Evolutionary conservation across 441 rosid species (phyloP).

Genomic region (Croton setiger): DNA sequence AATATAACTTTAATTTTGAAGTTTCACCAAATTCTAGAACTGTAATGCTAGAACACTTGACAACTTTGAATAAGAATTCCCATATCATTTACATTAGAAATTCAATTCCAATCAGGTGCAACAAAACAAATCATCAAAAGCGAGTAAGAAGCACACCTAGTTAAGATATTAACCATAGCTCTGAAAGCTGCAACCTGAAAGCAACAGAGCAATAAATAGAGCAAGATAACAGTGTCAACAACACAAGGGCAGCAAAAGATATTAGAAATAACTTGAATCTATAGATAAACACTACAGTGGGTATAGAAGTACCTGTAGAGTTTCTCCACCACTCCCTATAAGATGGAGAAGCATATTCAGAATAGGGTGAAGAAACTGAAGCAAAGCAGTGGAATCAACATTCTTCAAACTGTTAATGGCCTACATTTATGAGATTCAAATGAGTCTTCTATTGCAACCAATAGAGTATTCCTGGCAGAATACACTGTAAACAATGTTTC

Average conservation of each 20-base stretch:
- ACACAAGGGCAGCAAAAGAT: background rate
- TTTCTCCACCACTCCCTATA: slow-evolving; percentile 99
- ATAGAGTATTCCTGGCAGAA: background rate
- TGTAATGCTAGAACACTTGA: background rate
- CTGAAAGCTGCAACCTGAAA: slow-evolving; percentile 99
- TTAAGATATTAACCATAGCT: slow-evolving; percentile 98
- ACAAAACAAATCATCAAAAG: slow-evolving; percentile 1
- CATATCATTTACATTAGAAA: background rate
- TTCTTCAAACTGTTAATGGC: slow-evolving; percentile 99
- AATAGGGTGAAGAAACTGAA: slow-evolving; percentile 98
- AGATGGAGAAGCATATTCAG: slow-evolving; percentile 99
- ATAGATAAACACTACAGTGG: slow-evolving; percentile 6
- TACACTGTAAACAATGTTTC: background rate
- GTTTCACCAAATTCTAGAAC: background rate
- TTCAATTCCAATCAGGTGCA: background rate
- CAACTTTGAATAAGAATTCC: background rate
- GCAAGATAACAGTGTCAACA: slow-evolving; percentile 7
- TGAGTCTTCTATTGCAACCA: background rate
- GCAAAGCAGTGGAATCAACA: slow-evolving; percentile 96
- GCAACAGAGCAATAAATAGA: background rate
- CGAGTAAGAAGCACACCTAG: slow-evolving; percentile 54
- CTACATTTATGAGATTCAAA: slow-evolving; percentile 37
- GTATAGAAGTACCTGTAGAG: slow-evolving; percentile 73
- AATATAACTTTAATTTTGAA: background rate
- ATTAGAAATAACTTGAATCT: slow-evolving; percentile 15